Evolutionary conservation across 1,139 yeast species (phyloP), one percentile per base, ranked within the genome.

Genomic region (Nakaseomyces uthaithaninus): DNA sequence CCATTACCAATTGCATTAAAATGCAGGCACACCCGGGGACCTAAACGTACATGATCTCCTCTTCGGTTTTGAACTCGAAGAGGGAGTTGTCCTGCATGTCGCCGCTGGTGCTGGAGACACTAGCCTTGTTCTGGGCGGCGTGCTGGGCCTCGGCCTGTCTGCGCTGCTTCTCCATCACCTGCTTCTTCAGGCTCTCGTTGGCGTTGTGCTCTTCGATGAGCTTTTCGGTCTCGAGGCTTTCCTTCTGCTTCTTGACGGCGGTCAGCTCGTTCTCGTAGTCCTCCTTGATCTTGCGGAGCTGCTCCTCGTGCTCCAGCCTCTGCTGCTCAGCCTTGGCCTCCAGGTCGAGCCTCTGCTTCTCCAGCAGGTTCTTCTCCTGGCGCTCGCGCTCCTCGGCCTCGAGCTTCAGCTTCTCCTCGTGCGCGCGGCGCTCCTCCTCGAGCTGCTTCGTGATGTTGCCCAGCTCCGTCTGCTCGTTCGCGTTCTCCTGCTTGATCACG

Each of bases 1-100:
- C 9, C 14, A 25, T 27, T 27, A n/a, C n/a, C n/a, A n/a, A 28
- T 17, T 17, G 17, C 6, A 27, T 6, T 7, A 27, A 27, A 15
- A 27, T 7, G 30, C 4, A 7, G 18, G 4, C 9, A 17, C 22
- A n/a, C 22, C n/a, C 22, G 10, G 24, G 16, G 15, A 15, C 26
- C 34, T 27, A 40, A 22, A 38, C 42, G 40, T 42, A 44, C 39
- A 48, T 31, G 18, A 54, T 39, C 39, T 55, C 61, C 40, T 54
- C 59, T 31, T 52, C 59, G 10, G 57, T 51, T 25, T 46, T 54
- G 37, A 50, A 50, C 24, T 57, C 58, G 27, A 46, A 56, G 27
- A 52, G 36, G 5, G 60, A 54, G 35, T 48, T 43, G 18, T 50
- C 47, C 17, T 41, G 33, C 35, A 31, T 19, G 11, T 31, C 35